Conservation (phyloP, 1,139 yeast genomes). For the Candida smagusa region DNA sequence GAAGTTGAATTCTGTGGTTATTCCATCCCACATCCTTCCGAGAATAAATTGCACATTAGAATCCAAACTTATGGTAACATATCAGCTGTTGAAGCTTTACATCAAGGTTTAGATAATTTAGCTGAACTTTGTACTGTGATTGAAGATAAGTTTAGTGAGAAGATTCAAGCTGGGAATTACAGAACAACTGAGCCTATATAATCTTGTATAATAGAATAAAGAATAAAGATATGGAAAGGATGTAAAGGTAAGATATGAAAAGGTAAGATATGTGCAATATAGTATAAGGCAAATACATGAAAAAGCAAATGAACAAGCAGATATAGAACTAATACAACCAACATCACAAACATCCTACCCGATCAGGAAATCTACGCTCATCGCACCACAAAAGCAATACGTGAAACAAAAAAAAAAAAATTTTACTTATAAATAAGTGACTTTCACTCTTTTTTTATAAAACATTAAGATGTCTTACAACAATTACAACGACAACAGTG, state of each 20-base stretch:
- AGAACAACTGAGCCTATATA: constrained; percentile 41
- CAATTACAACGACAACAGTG: constrained; percentile 17
- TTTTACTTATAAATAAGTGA: constrained; percentile 7
- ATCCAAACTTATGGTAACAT: constrained; percentile 89
- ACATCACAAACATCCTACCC: constrained; percentile 2
- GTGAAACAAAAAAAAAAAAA: constrained; percentile 5
- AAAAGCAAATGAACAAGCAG: not conserved
- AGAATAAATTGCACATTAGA: constrained; percentile 81
- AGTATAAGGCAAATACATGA: no score
- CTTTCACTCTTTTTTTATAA: constrained; percentile 2
- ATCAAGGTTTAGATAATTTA: constrained; percentile 85
- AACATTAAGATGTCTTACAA: constrained; percentile 22
- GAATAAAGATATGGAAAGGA: no score
- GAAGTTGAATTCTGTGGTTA: constrained; percentile 98
- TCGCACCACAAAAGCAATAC: constrained; percentile 5
- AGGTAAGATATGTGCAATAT: not conserved
- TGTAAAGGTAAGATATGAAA: not conserved
- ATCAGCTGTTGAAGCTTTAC: constrained; percentile 91
- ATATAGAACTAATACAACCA: not conserved
- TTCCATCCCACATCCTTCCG: constrained; percentile 98
- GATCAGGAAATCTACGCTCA: constrained; percentile 6
- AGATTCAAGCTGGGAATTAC: constrained; percentile 52
- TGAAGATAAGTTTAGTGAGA: constrained; percentile 71
- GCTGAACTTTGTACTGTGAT: constrained; percentile 79
- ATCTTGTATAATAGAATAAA: not conserved